Evolutionary conservation across 2,329 filamentous ascomycete species (phyloP).

Genomic region (Colletotrichum sublineola): DNA sequence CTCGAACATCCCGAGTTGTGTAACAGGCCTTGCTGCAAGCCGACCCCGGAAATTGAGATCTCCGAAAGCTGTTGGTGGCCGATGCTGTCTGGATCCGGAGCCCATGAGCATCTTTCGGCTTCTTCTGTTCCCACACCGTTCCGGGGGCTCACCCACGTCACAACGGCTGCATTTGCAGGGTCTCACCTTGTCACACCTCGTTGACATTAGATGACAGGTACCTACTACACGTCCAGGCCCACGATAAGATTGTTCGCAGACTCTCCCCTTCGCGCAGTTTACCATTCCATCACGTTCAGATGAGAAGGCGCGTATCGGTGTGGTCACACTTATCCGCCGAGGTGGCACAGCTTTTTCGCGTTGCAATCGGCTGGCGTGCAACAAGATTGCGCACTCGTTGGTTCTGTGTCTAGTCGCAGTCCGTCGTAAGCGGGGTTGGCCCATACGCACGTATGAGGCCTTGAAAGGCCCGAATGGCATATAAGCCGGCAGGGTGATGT

Average conservation of each 20-base stretch:
- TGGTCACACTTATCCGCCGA: conserved; percentile 6
- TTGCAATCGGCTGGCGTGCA: conserved; percentile 26
- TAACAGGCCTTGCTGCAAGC: background rate
- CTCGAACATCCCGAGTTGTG: background rate
- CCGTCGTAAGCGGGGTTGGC: background rate
- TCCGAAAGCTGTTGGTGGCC: background rate
- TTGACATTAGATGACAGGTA: conserved; percentile 18
- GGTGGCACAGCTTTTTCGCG: conserved; percentile 6
- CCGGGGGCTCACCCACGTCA: conserved; percentile 3
- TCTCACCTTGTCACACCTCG: background rate
- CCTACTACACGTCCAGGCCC: background rate
- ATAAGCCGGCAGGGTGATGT: conserved; percentile 6
- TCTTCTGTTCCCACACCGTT: background rate
- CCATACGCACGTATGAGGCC: background rate
- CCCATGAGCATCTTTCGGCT: conserved; percentile 10
- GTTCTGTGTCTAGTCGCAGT: background rate
- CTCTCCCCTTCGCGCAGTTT: background rate
- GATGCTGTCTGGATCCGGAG: conserved; percentile 1
- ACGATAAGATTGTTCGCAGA: background rate
- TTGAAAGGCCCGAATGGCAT: conserved; percentile 29
- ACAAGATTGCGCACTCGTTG: conserved; percentile 24
- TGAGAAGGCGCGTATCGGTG: conserved; percentile 22
- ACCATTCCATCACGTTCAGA: conserved; percentile 6
- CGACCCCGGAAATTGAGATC: background rate
- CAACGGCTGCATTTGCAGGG: background rate